Evolutionary conservation across 2,329 filamentous ascomycete genomes (phyloP).

Genomic region (Fusarium graminum): DNA sequence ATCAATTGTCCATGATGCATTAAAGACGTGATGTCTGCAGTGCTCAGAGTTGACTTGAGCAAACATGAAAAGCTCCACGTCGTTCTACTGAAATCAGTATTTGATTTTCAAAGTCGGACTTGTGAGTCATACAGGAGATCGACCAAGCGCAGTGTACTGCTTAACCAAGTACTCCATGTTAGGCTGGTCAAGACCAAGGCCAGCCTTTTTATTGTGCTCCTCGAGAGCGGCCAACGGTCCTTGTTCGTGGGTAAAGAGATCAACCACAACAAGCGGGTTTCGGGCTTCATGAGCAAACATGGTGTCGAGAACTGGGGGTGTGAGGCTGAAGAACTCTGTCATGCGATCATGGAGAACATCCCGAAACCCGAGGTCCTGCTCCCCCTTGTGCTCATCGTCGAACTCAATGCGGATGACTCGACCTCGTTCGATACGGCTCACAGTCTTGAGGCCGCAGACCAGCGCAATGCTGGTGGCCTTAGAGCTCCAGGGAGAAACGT

Average conservation of each 20-base stretch:
- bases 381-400: constrained; percentile 60
- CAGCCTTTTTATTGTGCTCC: constrained; percentile 85
- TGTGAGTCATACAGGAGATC: constrained; percentile 64
- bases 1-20: constrained; percentile 95
- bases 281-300: constrained; percentile 82
- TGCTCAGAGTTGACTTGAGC: constrained; percentile 99
- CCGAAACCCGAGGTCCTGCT: constrained; percentile 67
- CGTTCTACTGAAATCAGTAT: constrained; percentile 60
- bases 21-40: constrained; percentile 89
- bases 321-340: constrained; percentile 83
- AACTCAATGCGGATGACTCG: constrained; percentile 79
- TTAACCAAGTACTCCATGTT: constrained; percentile 97
- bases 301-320: constrained; percentile 74
- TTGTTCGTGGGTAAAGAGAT: constrained; percentile 75
- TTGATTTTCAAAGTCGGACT: constrained; percentile 28
- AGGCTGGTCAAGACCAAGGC: constrained; percentile 85
- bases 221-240: constrained; percentile 79
- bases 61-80: constrained; percentile 99
- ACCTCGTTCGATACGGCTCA: constrained; percentile 87
- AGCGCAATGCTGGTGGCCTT: constrained; percentile 94
- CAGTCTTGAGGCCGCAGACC: constrained; percentile 83
- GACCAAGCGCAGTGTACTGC: constrained; percentile 59
- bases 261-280: constrained; percentile 77
- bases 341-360: constrained; percentile 92
- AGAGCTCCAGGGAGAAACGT: constrained; percentile 97